phyloP scores from a whole-genome alignment of 2,329 filamentous ascomycete species.

The Alternaria tenuissima region DNA sequence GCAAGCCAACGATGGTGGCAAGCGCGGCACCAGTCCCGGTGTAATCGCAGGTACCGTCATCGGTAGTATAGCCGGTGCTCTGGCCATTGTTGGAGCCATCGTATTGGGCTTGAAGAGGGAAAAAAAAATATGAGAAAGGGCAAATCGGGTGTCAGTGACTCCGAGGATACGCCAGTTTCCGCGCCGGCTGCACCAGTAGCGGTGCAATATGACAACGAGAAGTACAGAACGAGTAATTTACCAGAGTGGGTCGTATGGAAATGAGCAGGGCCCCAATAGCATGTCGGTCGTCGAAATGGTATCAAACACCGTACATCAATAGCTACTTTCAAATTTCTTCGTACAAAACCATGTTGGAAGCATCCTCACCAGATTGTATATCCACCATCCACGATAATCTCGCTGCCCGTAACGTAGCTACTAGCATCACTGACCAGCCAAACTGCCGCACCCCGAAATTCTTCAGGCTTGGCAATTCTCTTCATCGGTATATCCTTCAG shows the following conservation, averaged over 20 bases:
- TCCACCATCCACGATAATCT: slow-evolving; percentile 62
- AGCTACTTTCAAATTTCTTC: background rate
- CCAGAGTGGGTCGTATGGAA: background rate
- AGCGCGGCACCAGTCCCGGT: too few species aligned
- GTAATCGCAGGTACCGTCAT: too few species aligned
- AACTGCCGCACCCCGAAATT: slow-evolving; percentile 47
- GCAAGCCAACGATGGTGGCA: too few species aligned
- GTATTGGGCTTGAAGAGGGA: too few species aligned
- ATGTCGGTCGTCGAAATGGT: background rate
- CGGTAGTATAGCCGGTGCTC: too few species aligned
- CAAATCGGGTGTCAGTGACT: background rate
- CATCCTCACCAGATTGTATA: slow-evolving; percentile 54
- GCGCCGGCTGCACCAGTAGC: background rate
- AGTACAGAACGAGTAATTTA: background rate
- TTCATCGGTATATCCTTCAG: slow-evolving; percentile 47
- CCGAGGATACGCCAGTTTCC: background rate
- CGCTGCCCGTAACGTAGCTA: slow-evolving; percentile 74
- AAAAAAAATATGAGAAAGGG: too few species aligned
- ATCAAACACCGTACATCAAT: background rate
- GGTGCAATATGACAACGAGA: background rate
- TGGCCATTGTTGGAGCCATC: too few species aligned
- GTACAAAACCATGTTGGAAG: background rate
- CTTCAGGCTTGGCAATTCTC: slow-evolving; percentile 50
- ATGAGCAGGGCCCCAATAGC: background rate
- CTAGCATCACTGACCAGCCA: slow-evolving; percentile 27